These are phyloP conservation scores for Coemansia biformis DNA, from an alignment of 192 early-diverging fungal genomes.

Conservation along the genomic window DNA sequence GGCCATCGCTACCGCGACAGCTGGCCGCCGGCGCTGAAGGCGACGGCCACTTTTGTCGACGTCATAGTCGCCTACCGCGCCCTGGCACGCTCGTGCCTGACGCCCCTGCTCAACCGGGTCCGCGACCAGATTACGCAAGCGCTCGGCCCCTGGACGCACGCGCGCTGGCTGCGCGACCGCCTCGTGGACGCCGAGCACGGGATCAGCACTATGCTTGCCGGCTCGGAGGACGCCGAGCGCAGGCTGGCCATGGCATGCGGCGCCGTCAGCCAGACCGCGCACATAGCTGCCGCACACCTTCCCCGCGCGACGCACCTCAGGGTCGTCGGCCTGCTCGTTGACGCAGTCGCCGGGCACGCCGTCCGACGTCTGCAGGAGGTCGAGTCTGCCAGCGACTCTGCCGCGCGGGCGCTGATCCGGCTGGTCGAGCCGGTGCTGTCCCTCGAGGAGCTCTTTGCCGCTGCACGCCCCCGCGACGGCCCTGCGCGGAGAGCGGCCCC, in stretches of 20 bases:
- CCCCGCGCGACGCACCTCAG: constrained; percentile 14
- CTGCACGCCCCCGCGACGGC: background rate
- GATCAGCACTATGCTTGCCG: background rate
- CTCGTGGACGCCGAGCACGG: background rate
- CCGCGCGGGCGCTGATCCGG: constrained; percentile 24
- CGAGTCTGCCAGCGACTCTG: constrained; percentile 9
- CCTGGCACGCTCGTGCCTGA: constrained; percentile 16
- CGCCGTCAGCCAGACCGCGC: constrained; percentile 14
- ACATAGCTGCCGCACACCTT: constrained; percentile 13
- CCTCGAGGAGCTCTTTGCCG: constrained; percentile 17
- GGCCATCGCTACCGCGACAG: constrained; percentile 21
- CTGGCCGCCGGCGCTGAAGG: constrained; percentile 24
- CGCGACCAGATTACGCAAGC: constrained; percentile 11
- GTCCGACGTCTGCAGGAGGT: constrained; percentile 14
- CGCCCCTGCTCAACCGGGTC: constrained; percentile 16
- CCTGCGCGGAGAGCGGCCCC: constrained; percentile 9
- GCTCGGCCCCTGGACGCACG: constrained; percentile 18
- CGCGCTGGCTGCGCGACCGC: constrained; percentile 5
- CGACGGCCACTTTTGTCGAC: constrained; percentile 38
- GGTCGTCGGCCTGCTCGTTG: constrained; percentile 22
- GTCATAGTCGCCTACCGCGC: constrained; percentile 31
- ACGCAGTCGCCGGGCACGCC: constrained; percentile 12
- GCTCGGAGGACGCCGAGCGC: constrained; percentile 12
- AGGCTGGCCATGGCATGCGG: constrained; percentile 23
- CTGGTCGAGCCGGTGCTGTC: constrained; percentile 15